Conservation (phyloP, 495 filamentous ascomycete genomes). For the Aspergillus bertholletiae region DNA sequence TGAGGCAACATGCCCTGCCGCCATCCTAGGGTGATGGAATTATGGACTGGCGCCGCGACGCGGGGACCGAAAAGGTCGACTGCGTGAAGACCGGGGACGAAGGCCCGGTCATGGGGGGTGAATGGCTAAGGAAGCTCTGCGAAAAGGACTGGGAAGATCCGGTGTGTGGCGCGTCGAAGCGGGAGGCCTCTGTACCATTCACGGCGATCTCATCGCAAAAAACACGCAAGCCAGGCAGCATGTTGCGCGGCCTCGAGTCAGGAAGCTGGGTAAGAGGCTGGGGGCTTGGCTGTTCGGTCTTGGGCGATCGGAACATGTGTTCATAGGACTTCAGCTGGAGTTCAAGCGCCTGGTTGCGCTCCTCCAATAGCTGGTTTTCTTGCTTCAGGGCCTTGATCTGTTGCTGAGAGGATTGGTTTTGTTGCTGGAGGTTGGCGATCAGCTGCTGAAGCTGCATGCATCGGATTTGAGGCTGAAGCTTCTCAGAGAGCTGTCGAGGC, state of each 20-base stretch:
- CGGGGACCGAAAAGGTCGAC: slow-evolving; percentile 26
- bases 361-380: slow-evolving; percentile 35
- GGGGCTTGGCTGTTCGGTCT: slow-evolving; percentile 31
- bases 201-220: slow-evolving; percentile 40
- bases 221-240: slow-evolving; percentile 37
- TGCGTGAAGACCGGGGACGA: slow-evolving; percentile 37
- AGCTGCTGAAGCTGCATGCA: slow-evolving; percentile 43
- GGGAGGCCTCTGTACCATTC: slow-evolving; percentile 21
- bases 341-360: slow-evolving; percentile 38
- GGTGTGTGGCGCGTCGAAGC: slow-evolving; percentile 24
- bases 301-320: slow-evolving; percentile 40
- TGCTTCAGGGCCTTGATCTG: slow-evolving; percentile 37
- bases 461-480: slow-evolving; percentile 40
- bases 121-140: slow-evolving; percentile 28
- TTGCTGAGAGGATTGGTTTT: slow-evolving; percentile 36
- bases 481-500: slow-evolving; percentile 37
- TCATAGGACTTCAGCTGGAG: slow-evolving; percentile 42
- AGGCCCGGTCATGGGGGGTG: slow-evolving; percentile 36
- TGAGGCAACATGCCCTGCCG: neutral
- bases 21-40: slow-evolving; percentile 24
- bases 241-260: slow-evolving; percentile 32
- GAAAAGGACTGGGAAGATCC: slow-evolving; percentile 30
- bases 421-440: slow-evolving; percentile 35
- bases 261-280: slow-evolving; percentile 25
- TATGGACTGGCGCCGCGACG: slow-evolving; percentile 31